Evolutionary conservation across 2,329 filamentous ascomycete species (phyloP).

Genomic region (Colletotrichum tamarilloi): DNA sequence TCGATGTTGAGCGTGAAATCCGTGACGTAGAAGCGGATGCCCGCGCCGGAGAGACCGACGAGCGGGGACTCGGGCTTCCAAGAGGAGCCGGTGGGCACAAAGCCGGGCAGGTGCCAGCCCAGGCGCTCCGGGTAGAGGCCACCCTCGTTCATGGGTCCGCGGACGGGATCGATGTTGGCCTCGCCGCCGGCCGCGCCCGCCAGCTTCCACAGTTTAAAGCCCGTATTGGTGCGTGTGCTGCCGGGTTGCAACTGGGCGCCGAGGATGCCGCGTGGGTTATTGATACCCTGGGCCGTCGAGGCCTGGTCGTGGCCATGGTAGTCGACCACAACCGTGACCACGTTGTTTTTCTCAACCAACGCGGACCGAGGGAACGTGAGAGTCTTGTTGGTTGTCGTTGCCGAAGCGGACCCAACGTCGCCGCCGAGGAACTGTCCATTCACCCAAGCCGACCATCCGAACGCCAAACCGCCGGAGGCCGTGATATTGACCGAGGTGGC

Average conservation of each 20-base stretch:
- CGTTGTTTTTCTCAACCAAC: constrained; percentile 62
- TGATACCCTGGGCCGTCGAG: constrained; percentile 72
- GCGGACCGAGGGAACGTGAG: constrained; percentile 61
- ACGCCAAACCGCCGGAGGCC: constrained; percentile 76
- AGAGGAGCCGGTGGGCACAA: constrained; percentile 53
- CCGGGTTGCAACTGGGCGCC: constrained; percentile 59
- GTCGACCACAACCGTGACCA: constrained; percentile 78
- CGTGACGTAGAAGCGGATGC: constrained; percentile 69
- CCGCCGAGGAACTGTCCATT: constrained; percentile 73
- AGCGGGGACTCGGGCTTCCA: constrained; percentile 42
- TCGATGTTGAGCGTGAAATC: constrained; percentile 67
- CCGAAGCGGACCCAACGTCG: constrained; percentile 64
- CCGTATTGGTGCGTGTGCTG: constrained; percentile 50
- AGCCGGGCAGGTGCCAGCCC: constrained; percentile 69
- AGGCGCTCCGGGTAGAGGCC: constrained; percentile 71
- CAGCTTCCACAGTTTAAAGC: constrained; percentile 69
- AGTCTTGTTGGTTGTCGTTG: constrained; percentile 55
- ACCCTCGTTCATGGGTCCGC: constrained; percentile 75
- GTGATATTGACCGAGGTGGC: constrained; percentile 68
- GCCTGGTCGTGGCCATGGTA: constrained; percentile 75
- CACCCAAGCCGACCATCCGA: constrained; percentile 76
- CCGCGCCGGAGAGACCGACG: constrained; percentile 46
- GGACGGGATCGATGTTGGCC: constrained; percentile 66
- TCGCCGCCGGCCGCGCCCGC: constrained; percentile 77
- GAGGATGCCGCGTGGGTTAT: constrained; percentile 70